Conservation (phyloP, 2,329 filamentous ascomycete genomes). For the Balansia obtecta region DNA sequence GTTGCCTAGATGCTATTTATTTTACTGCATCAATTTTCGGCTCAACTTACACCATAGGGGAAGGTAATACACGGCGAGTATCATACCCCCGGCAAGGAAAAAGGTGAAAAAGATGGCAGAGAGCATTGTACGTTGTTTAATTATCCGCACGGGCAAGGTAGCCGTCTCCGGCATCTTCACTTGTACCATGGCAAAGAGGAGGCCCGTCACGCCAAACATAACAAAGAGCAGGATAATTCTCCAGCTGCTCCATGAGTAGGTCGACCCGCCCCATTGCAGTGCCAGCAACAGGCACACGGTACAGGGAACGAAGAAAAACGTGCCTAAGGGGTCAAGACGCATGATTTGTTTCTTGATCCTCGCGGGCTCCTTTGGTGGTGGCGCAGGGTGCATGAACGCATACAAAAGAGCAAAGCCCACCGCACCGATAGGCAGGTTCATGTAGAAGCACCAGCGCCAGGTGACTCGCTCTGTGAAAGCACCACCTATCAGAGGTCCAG, state of each 20-base stretch:
- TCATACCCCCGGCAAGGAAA: conserved; percentile 36
- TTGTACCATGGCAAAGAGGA: conserved; percentile 39
- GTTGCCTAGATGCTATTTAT: background rate
- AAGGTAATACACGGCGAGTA: conserved; percentile 41
- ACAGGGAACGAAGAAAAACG: conserved; percentile 45
- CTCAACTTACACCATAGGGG: conserved; percentile 39
- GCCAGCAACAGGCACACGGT: conserved; percentile 49
- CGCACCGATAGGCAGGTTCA: conserved; percentile 44
- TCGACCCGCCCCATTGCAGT: conserved; percentile 49
- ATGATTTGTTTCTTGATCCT: conserved; percentile 30
- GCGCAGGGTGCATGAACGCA: conserved; percentile 34
- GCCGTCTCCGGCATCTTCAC: conserved; percentile 41
- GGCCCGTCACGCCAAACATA: conserved; percentile 32
- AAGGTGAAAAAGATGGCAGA: conserved; percentile 33
- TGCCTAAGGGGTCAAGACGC: conserved; percentile 47
- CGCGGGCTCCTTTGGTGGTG: conserved; percentile 16
- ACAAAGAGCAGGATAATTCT: conserved; percentile 41
- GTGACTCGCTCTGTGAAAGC: conserved; percentile 34
- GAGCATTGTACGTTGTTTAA: conserved; percentile 42
- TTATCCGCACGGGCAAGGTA: conserved; percentile 41
- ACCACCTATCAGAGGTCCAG: conserved; percentile 41
- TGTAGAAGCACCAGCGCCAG: conserved; percentile 48
- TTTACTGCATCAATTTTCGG: background rate
- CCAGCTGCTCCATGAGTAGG: conserved; percentile 38
- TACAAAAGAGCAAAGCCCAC: conserved; percentile 36